Evolutionary conservation across 306 rosid species (phyloP), one percentile per base, ranked within the genome.

Genomic region (Casuarina equisetifolia): DNA sequence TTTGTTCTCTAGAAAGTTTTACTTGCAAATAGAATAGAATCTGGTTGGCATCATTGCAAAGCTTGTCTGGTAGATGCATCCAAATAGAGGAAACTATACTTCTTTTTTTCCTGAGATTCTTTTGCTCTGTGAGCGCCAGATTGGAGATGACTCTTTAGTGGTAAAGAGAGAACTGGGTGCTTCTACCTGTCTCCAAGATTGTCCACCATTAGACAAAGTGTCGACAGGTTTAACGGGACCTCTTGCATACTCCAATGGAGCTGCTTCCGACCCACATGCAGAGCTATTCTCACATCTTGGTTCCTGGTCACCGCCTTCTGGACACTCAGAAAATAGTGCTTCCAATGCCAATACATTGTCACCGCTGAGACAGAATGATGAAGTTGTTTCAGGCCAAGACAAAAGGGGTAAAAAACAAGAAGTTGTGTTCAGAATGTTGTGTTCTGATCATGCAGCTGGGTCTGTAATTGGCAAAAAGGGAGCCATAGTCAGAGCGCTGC

Each of bases 391-490:
- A 15, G 44, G 66, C 55, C 50, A 52, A 51, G 81, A 73, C 66
- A 19, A 80, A 45, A 78, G 79, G 12, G 85, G 80, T 48, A 42
- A 79, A 4, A 84, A 52, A 39, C 75, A 55, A 1, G 48, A 84
- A 80, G 91, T 90, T 78, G 82, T 78, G 55, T 90, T 87, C 87
- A 82, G 89, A 72, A 72, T 87, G 66, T 87, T 90, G 69, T 87
- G 90, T 80, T 84, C 94, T 61, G 86, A 84, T 73, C 82, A 59
- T 69, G 81, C 73, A 53, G 91, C 94, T 64, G 94, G 94, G 58
- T 74, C 88, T 73, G 87, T 90, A 81, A 90, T 90, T 80, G 94
- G 94, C 62, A 80, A 81, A 82, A 86, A 52, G 74, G 91, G 91
- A 63, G 46, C 84, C 57, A 84, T 85, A 44, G 85, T 90, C 57